A percentile compares a stretch with the other conserved stretches of the same genome.
Evolutionary conservation across 176 grass and related monocot species (phyloP).

Genomic region (Musa schizocarpa): DNA sequence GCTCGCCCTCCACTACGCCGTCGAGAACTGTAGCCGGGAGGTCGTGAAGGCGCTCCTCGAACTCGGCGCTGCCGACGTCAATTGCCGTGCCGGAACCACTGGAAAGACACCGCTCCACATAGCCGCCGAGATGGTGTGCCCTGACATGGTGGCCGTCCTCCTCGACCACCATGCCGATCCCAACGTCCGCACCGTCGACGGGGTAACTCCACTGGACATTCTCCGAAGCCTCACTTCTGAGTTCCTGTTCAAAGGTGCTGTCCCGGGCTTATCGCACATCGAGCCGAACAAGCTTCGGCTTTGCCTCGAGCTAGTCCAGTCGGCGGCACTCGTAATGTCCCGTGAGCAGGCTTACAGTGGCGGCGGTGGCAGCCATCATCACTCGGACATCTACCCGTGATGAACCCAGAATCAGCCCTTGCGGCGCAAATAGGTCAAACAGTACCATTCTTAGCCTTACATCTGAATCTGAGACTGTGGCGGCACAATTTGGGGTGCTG

Average conservation of each 20-base stretch:
- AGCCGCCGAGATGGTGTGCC: slow-evolving; percentile 86
- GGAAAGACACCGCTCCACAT: slow-evolving; percentile 87
- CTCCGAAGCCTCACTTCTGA: slow-evolving; percentile 89
- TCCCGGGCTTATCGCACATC: slow-evolving; percentile 81
- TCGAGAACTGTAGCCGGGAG: slow-evolving; percentile 82
- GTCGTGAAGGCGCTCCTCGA: slow-evolving; percentile 97
- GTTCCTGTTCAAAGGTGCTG: slow-evolving; percentile 98
- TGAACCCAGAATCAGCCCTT: slow-evolving; percentile 26
- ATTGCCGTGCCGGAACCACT: slow-evolving; percentile 52
- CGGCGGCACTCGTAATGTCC: slow-evolving; percentile 70
- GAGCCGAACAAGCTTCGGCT: slow-evolving; percentile 96
- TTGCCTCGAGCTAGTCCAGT: slow-evolving; percentile 95
- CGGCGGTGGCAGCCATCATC: neutral
- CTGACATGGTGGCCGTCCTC: slow-evolving; percentile 92
- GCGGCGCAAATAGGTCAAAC: slow-evolving; percentile 36
- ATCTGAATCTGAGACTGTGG: slow-evolving; percentile 79
- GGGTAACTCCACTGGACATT: slow-evolving; percentile 77
- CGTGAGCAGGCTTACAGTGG: slow-evolving; percentile 41
- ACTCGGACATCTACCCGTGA: slow-evolving; percentile 24
- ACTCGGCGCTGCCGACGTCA: slow-evolving; percentile 88
- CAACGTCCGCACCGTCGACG: slow-evolving; percentile 64
- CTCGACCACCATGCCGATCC: slow-evolving; percentile 97
- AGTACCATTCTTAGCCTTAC: slow-evolving; percentile 74
- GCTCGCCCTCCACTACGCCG: slow-evolving; percentile 87
- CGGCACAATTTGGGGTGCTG: slow-evolving; percentile 53